A percentile compares a stretch with the other conserved stretches of the same genome.
phyloP scores from a whole-genome alignment of 139 green algal genomes.

The Micractinium conductrix region DNA sequence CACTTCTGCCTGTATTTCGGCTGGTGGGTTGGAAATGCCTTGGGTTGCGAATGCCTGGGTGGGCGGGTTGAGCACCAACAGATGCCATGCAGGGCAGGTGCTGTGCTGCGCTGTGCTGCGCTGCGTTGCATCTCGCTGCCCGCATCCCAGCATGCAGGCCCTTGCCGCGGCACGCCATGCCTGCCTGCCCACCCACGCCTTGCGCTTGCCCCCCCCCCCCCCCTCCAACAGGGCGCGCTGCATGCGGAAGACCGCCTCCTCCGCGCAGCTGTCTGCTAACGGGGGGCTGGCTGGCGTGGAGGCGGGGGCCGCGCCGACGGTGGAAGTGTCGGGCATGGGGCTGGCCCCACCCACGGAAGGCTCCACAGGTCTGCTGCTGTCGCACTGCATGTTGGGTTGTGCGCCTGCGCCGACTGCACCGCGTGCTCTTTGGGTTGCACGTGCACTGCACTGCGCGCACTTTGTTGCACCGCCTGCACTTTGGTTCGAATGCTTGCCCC shows the following conservation, averaged over 20 bases:
- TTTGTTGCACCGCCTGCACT: too few relatives aligned
- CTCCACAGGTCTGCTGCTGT: not conserved
- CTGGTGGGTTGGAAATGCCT: too few relatives aligned
- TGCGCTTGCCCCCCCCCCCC: not conserved
- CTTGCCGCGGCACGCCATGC: not conserved
- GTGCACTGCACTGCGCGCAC: too few relatives aligned
- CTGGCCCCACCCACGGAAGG: too few relatives aligned
- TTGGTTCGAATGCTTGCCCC: too few relatives aligned
- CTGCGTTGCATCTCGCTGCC: not conserved
- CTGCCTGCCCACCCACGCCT: not conserved
- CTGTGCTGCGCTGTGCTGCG: too few relatives aligned
- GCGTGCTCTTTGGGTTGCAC: too few relatives aligned
- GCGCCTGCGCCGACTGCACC: too few relatives aligned
- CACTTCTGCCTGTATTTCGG: conserved; percentile 13
- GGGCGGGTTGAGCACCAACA: not conserved
- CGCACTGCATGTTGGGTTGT: not conserved
- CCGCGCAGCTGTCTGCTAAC: not conserved
- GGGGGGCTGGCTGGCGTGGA: not conserved
- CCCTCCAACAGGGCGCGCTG: not conserved
- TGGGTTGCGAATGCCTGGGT: not conserved
- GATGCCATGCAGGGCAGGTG: too few relatives aligned
- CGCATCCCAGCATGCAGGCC: not conserved
- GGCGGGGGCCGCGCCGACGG: not conserved
- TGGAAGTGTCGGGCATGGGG: too few relatives aligned
- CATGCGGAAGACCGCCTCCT: not conserved